phyloP scores from a whole-genome alignment of 208 protist genomes.

The Trypanosoma rangeli region DNA sequence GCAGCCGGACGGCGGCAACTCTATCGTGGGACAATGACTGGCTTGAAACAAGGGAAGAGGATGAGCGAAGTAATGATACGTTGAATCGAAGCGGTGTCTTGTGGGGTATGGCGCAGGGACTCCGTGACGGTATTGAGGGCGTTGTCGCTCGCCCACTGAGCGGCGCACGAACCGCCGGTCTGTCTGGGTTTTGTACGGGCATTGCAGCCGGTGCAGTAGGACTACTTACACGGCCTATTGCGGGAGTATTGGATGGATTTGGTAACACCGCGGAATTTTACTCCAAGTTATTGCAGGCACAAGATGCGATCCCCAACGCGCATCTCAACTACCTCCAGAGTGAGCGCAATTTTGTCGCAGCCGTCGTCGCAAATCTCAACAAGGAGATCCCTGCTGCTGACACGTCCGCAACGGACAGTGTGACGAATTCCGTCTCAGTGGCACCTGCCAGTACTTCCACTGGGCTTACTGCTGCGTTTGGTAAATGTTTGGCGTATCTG shows the following conservation, averaged over 20 bases:
- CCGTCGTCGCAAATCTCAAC: not conserved
- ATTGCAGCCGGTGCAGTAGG: constrained; percentile 58
- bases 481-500: not conserved
- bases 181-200: constrained; percentile 55
- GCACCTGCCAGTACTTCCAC: not conserved
- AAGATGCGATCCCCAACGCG: constrained; percentile 1
- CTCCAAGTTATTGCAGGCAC: constrained; percentile 32
- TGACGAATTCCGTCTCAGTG: not conserved
- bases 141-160: constrained; percentile 41
- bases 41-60: constrained; percentile 7
- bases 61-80: not conserved
- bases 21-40: constrained; percentile 23
- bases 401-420: not conserved
- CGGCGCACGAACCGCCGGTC: constrained; percentile 43
- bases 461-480: too few relatives aligned
- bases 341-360: constrained; percentile 23
- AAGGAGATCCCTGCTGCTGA: not conserved
- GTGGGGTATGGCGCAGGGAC: constrained; percentile 36
- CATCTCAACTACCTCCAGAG: constrained; percentile 15
- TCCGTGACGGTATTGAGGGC: constrained; percentile 42
- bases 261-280: constrained; percentile 64
- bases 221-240: constrained; percentile 54
- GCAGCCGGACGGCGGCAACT: constrained; percentile 47
- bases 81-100: constrained; percentile 29
- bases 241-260: constrained; percentile 57